Evolutionary conservation across 805 yeast genomes (phyloP), one percentile per base, ranked within the genome.

Genomic region (Saturnispora hagleri): DNA sequence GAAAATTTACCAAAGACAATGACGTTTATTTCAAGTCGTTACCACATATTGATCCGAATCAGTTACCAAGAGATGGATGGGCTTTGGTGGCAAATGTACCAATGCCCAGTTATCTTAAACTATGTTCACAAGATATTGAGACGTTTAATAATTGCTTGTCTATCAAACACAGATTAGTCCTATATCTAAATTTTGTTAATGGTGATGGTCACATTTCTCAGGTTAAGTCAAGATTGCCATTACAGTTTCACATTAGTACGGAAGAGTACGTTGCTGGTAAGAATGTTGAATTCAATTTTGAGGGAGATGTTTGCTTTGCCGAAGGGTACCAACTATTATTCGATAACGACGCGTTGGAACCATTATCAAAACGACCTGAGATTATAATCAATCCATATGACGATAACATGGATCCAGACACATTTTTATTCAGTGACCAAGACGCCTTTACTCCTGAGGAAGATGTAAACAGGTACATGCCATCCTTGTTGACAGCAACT

Each of bases 171-270:
- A 66, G 75, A 48, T 62, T 78, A 40, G 65, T 74, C 5, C 58
- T 78, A 5, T 59, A 63, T n/a, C 69, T 78, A 13, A 74, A 73
- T 49, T 61, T 78, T 36, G 64, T 70, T 22, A 78, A 78, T 53
- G 66, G 71, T 7, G 76, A 70, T 53, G 81, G 81, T 15, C 81
- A 76, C 59, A 62, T 67, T 2, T 73, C 79, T 49, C 80, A 77
- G 57, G 67, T 78, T 33, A 65, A 79, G 47, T 79, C 82, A 10
- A 77, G 76, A 55, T 61, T 78, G 43, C 82, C 82, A 0, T 62
- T 78, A 1, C 57, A 59, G 35, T 59, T 77, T 4, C 75, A 72
- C 53, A 60, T 76, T 17, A 70, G 74, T 50, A 68, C 75, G 4
- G 66, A 67, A 45, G 62, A 52, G 10, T 34, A 48, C n/a, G 46